Evolutionary conservation across 2,329 filamentous ascomycete species (phyloP).

Genomic region (Botrytis galanthina): DNA sequence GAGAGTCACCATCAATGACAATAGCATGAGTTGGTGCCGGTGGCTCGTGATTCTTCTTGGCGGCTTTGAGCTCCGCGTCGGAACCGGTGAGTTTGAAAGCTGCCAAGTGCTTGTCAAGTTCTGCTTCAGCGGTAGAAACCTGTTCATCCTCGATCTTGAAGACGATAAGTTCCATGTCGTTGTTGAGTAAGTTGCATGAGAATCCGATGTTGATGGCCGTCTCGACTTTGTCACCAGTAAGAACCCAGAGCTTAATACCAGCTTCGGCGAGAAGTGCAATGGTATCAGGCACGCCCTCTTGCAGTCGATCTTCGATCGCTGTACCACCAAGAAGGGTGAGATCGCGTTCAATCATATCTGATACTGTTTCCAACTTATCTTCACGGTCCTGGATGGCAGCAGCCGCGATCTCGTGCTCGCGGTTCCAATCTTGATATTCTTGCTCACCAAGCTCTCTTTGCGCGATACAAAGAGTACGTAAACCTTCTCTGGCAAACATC

Average conservation of each 20-base stretch:
- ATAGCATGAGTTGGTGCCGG: slow-evolving; percentile 87
- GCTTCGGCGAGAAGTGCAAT: slow-evolving; percentile 88
- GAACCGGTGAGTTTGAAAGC: slow-evolving; percentile 78
- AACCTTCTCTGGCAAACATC: slow-evolving; percentile 92
- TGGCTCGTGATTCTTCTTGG: slow-evolving; percentile 79
- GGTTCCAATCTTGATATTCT: slow-evolving; percentile 82
- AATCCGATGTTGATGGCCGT: slow-evolving; percentile 99
- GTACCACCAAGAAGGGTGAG: slow-evolving; percentile 87
- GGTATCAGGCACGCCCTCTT: slow-evolving; percentile 94
- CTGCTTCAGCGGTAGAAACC: slow-evolving; percentile 58
- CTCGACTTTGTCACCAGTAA: slow-evolving; percentile 98
- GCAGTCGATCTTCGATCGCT: slow-evolving; percentile 93
- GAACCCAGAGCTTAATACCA: slow-evolving; percentile 97
- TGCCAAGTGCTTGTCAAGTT: slow-evolving; percentile 71
- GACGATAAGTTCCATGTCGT: slow-evolving; percentile 95
- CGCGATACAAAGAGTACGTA: slow-evolving; percentile 92
- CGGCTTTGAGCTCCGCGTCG: slow-evolving; percentile 77
- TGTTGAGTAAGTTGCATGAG: slow-evolving; percentile 95
- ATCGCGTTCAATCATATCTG: slow-evolving; percentile 88
- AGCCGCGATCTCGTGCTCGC: slow-evolving; percentile 82
- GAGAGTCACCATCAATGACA: slow-evolving; percentile 90
- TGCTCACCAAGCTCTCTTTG: slow-evolving; percentile 75
- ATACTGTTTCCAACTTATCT: slow-evolving; percentile 85
- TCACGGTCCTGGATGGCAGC: slow-evolving; percentile 82
- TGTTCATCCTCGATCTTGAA: slow-evolving; percentile 81